Conservation (phyloP, 2,329 filamentous ascomycete genomes). For the Fusarium continuum region DNA sequence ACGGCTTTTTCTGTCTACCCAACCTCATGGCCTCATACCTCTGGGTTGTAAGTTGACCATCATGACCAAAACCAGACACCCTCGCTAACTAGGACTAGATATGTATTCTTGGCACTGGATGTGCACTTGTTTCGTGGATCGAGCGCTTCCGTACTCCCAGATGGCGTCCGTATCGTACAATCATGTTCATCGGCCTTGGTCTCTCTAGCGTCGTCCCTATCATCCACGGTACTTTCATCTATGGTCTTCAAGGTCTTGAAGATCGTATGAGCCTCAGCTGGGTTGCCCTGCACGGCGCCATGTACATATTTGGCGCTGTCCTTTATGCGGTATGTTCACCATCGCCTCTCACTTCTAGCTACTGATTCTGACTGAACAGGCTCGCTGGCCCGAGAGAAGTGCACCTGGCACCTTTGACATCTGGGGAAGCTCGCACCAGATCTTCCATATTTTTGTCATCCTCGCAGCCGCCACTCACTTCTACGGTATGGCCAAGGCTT, state of each 20-base stretch:
- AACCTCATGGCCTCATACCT: slow-evolving; percentile 76
- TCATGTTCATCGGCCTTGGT: slow-evolving; percentile 90
- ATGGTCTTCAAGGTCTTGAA: slow-evolving; percentile 73
- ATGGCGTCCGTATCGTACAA: slow-evolving; percentile 85
- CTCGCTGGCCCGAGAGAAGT: slow-evolving; percentile 83
- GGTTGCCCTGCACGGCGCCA: slow-evolving; percentile 78
- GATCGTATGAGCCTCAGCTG: slow-evolving; percentile 81
- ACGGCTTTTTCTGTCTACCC: slow-evolving; percentile 80
- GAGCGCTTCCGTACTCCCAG: slow-evolving; percentile 84
- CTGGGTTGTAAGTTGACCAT: slow-evolving; percentile 67
- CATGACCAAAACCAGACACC: neutral
- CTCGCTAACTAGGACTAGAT: slow-evolving; percentile 65
- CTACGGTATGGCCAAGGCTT: slow-evolving; percentile 81
- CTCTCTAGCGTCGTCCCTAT: slow-evolving; percentile 85
- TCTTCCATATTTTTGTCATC: slow-evolving; percentile 92
- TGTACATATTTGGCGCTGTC: slow-evolving; percentile 87
- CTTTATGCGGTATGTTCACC: slow-evolving; percentile 77
- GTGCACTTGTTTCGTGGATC: slow-evolving; percentile 78
- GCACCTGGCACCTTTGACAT: slow-evolving; percentile 86
- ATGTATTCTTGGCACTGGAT: slow-evolving; percentile 77
- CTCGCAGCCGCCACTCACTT: slow-evolving; percentile 84
- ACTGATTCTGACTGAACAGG: slow-evolving; percentile 52
- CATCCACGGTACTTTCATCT: slow-evolving; percentile 75
- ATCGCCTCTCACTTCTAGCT: neutral
- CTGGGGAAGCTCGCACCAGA: slow-evolving; percentile 92